phyloP scores from a whole-genome alignment of 139 green algal species.

The Diplosphaera chodatii region DNA sequence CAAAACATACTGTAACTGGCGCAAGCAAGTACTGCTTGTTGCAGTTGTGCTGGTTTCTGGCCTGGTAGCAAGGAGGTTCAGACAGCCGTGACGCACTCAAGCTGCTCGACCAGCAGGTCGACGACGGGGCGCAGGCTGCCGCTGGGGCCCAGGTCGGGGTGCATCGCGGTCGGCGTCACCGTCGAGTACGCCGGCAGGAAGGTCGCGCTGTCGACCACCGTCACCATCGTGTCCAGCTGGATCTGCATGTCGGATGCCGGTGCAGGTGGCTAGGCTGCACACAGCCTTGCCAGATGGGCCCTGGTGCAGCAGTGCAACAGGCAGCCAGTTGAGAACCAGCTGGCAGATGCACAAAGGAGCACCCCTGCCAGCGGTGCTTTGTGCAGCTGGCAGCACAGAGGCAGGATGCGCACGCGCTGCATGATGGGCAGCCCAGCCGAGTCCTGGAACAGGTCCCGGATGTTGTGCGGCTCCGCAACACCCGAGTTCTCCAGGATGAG shows the following conservation, averaged over 20 bases:
- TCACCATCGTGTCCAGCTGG: slow-evolving; percentile 80
- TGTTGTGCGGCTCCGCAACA: slow-evolving; percentile 87
- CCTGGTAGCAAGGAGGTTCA: too few species aligned
- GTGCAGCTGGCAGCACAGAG: background rate
- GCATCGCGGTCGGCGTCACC: slow-evolving; percentile 46
- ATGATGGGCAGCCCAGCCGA: slow-evolving; percentile 17
- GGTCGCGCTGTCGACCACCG: slow-evolving; percentile 65
- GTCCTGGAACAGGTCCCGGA: slow-evolving; percentile 85
- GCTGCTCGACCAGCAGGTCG: slow-evolving; percentile 87
- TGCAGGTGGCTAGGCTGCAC: too few species aligned
- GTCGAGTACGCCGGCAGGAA: slow-evolving; percentile 78
- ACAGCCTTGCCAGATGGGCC: too few species aligned
- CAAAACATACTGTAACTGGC: too few species aligned
- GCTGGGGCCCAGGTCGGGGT: slow-evolving; percentile 85
- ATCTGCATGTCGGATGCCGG: slow-evolving; percentile 18
- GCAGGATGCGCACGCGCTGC: background rate
- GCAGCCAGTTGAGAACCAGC: too few species aligned
- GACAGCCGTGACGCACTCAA: slow-evolving; percentile 37
- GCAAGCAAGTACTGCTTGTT: too few species aligned
- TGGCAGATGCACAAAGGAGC: too few species aligned
- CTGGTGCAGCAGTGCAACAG: too few species aligned
- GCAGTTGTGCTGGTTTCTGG: too few species aligned
- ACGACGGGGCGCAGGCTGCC: slow-evolving; percentile 80
- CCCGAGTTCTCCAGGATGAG: slow-evolving; percentile 91
- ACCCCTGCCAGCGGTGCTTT: background rate